A percentile compares a stretch with the other conserved stretches of the same genome.
Conservation (phyloP, 2,329 filamentous ascomycete genomes). For the Fusarium chlamydosporum region DNA sequence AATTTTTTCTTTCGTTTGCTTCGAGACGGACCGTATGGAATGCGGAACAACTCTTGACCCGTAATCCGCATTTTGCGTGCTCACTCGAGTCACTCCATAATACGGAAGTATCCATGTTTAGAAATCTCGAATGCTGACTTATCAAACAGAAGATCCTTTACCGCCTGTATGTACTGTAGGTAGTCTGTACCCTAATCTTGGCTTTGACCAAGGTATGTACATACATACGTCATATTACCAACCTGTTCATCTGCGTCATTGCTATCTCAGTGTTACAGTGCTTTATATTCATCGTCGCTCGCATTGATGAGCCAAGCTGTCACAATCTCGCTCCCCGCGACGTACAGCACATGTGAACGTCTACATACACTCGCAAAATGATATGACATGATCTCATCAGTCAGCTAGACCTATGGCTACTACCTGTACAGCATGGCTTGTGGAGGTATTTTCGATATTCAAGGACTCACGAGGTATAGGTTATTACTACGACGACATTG, state of each 20-base stretch:
- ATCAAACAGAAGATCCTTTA: constrained; percentile 8
- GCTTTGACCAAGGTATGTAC: constrained; percentile 5
- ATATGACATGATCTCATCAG: background rate
- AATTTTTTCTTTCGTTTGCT: constrained; percentile 13
- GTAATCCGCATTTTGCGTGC: background rate
- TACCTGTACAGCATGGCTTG: background rate
- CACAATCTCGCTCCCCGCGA: background rate
- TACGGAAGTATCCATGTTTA: background rate
- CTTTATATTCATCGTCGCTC: constrained; percentile 9
- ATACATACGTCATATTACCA: constrained; percentile 35
- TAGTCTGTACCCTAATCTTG: constrained; percentile 4
- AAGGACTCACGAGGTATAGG: constrained; percentile 15
- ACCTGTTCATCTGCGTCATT: constrained; percentile 32
- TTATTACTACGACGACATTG: constrained; percentile 4
- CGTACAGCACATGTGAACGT: background rate
- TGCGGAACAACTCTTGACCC: constrained; percentile 30
- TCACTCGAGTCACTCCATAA: constrained; percentile 1
- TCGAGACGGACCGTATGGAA: background rate
- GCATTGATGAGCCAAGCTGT: background rate
- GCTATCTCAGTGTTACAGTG: constrained; percentile 15
- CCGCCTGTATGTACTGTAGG: too few relatives aligned
- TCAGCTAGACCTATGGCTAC: background rate
- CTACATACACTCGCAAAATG: background rate
- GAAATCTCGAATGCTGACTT: constrained; percentile 20
- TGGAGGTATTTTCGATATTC: background rate